Conservation (phyloP, 208 protist species). For the Acanthamoeba rhysodes region DNA sequence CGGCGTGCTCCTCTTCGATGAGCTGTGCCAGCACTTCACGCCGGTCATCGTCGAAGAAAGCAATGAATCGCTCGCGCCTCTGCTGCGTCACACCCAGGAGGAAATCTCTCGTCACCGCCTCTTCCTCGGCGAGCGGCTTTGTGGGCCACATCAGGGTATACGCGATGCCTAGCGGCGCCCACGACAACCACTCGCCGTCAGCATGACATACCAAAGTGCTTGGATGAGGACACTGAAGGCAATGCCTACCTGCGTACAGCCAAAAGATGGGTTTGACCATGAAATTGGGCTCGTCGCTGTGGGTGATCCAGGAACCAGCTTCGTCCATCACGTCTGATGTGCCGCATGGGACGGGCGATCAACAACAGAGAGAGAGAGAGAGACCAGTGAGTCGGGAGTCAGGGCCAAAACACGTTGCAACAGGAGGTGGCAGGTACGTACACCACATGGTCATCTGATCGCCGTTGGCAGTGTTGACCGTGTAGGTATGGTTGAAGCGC, state of each 20-base stretch:
- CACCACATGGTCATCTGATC: conserved; percentile 43
- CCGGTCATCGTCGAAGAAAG: conserved; percentile 36
- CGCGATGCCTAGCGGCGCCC: background rate
- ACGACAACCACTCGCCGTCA: background rate
- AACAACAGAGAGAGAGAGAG: background rate
- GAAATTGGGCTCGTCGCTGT: conserved; percentile 63
- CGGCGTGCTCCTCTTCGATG: conserved; percentile 15
- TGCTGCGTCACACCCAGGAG: conserved; percentile 43
- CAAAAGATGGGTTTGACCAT: conserved; percentile 45
- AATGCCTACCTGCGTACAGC: background rate
- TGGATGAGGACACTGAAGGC: too few relatives aligned
- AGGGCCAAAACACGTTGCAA: background rate
- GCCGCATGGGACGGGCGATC: background rate
- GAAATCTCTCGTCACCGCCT: conserved; percentile 62
- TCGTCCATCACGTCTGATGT: conserved; percentile 55
- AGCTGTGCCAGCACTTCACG: conserved; percentile 22
- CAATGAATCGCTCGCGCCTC: conserved; percentile 36
- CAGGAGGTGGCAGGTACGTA: background rate
- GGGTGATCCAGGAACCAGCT: conserved; percentile 51
- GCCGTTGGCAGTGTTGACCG: background rate
- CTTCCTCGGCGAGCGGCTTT: background rate
- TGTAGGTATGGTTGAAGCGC: conserved; percentile 66
- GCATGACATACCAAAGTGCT: background rate
- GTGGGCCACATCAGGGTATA: conserved; percentile 54
- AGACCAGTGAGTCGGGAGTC: background rate